A percentile compares a stretch with the other conserved stretches of the same genome.
Conservation (phyloP, 371 early-diverging fungal species). For the Lichtheimia corymbifera region DNA sequence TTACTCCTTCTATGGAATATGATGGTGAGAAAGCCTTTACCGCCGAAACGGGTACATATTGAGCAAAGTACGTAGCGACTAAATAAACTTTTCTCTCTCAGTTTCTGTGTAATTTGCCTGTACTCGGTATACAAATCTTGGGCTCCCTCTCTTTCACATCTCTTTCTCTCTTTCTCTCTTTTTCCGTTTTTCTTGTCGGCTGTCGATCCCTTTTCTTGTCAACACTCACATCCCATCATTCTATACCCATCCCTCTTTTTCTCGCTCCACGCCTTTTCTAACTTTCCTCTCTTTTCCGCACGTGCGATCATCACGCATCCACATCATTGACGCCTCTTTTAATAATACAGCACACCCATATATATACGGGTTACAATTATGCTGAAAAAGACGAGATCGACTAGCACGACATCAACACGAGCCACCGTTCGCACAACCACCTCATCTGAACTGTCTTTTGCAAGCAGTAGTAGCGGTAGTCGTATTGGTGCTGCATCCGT, state of each 20-base stretch:
- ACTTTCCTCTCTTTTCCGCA: conserved; percentile 1
- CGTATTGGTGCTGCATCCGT: conserved; percentile 12
- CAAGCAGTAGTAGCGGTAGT: conserved; percentile 16
- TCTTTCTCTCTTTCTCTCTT: conserved; percentile 11
- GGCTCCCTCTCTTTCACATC: not conserved
- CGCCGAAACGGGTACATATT: too few relatives aligned
- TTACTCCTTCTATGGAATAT: too few relatives aligned
- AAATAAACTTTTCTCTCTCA: conserved; percentile 1
- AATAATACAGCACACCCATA: not conserved
- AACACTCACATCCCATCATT: not conserved
- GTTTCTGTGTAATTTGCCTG: conserved; percentile 3
- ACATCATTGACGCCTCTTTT: not conserved
- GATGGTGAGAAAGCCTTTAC: too few relatives aligned
- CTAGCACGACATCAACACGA: conserved; percentile 16
- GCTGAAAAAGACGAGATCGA: conserved; percentile 21
- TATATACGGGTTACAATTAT: conserved; percentile 3
- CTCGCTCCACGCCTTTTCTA: not conserved
- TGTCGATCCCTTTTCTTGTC: conserved; percentile 4
- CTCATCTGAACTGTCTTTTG: conserved; percentile 17
- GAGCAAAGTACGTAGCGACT: too few relatives aligned
- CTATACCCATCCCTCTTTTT: not conserved
- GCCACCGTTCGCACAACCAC: conserved; percentile 17
- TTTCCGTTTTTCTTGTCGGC: conserved; percentile 6
- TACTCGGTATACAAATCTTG: not conserved
- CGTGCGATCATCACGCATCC: too few relatives aligned